A percentile compares a stretch with the other conserved stretches of the same genome.
Conservation (phyloP, 1,139 yeast species). For the Yamadazyma sp. region DNA sequence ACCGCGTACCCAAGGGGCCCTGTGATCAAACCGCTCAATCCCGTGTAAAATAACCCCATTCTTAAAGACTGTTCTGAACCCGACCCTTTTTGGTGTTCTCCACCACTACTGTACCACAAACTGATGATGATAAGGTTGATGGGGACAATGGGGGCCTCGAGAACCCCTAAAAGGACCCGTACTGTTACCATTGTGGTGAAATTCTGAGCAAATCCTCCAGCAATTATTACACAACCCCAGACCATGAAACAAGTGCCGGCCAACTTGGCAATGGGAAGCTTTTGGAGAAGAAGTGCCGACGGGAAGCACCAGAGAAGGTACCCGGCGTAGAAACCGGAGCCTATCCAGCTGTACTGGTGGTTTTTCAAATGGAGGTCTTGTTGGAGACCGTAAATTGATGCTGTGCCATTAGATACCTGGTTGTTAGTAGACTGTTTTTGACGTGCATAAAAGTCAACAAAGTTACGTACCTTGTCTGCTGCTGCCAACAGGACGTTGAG, state of each 20-base stretch:
- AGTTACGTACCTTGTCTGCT: conserved; percentile 15
- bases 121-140: conserved; percentile 51
- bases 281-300: conserved; percentile 38
- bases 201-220: conserved; percentile 25
- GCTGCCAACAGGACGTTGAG: conserved; percentile 19
- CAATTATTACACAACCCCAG: conserved; percentile 27
- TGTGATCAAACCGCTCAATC: conserved; percentile 25
- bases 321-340: conserved; percentile 54
- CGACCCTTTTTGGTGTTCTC: background rate
- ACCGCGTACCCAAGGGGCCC: conserved; percentile 27
- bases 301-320: conserved; percentile 48
- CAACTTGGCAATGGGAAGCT: conserved; percentile 27
- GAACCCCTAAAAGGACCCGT: conserved; percentile 42
- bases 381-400: conserved; percentile 56
- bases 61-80: conserved; percentile 13
- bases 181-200: conserved; percentile 24
- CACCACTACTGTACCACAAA: conserved; percentile 16
- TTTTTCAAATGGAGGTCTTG: conserved; percentile 49
- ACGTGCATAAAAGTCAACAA: too few relatives aligned
- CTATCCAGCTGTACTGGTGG: conserved; percentile 52
- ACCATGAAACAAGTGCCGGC: conserved; percentile 21
- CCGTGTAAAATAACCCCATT: conserved; percentile 16
- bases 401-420: conserved; percentile 8
- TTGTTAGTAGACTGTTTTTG: background rate
- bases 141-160: conserved; percentile 55